Base-by-base conservation (phyloP, 2,329 filamentous ascomycete species). In the Aureobasidium subglaciale region DNA sequence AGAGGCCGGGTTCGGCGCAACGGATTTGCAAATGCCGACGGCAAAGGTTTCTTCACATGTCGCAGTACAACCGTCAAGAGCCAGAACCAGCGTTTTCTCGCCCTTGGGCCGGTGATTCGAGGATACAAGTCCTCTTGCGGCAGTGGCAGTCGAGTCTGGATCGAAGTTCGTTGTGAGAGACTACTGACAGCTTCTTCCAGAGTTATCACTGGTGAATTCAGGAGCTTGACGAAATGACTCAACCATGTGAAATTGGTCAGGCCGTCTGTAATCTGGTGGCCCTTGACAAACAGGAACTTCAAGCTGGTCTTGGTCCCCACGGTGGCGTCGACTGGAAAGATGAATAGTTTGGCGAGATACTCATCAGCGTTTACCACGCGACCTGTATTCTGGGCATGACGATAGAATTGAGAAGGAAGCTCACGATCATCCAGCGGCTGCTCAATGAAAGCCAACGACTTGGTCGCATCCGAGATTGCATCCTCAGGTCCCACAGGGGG, bases 101-200 rank as follows among this genome's bases (percentile, higher is more conserved):
- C 74, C 34, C 54, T 54, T 20, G 60, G 71, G 29, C 73, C 72
- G 1, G 62, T 41, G 0, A 75, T 65, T 0, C 58, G 61, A 1
- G 74, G 73, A 46, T 77, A 78, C 0, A 76, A 58, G 18, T 74
- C 73, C 64, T 78, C 75, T 63, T 78, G 75, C 1, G 75, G 72
- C 1, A 66, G 64, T 3, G 74, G 74, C 1, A 77, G 63, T 16
- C 63, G 63, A 5, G 38, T 42, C n/a, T 48, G 48, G 4, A 75
- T 62, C 13, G 56, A 55, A 6, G 58, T 24, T 6, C 61, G 61
- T 3, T 55, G 27, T 3, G 66, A 59, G 3, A 62, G 50, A 1
- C 50, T 22, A 9, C 25, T 41, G 11, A 72, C 60, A 9, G 60
- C 56, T 11, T 56, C 34, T 27, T 61, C 59, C 0, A 72, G 61